Base-by-base conservation (phyloP, 345 rosid genomes). In the Camelina laxa region DNA sequence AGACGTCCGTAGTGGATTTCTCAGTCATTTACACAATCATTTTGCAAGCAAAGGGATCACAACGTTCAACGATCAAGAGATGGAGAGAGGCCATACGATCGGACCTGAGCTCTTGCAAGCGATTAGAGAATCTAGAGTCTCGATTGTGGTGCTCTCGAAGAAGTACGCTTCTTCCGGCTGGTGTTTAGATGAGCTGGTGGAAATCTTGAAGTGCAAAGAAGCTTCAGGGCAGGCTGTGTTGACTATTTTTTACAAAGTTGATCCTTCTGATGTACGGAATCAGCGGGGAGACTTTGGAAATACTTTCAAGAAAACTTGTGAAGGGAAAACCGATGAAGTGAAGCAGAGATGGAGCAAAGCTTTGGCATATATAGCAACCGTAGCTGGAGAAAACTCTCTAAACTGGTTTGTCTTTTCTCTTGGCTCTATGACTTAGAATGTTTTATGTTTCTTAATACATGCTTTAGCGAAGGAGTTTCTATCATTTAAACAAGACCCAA, bases 51-150 rank as follows among this genome's bases (percentile, higher is more conserved):
- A 57, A 3, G 48, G 62, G 1, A 57, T 31, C 21, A 33, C 21
- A 0, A 3, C 7, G 14, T 65, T 44, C 27, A 65, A 30, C 2
- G 36, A 48, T 11, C 22, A 65, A 0, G 44, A 31, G 24, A 27
- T 65, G 8, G 9, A 27, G n/a, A 65, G 58, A 31, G 56, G 70
- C 53, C 42, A 48, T 1, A 19, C 20, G 57, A 65, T 65, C 5
- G 53, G 27, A 22, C 58, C 57, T 4, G 58, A 48, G 15, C 22
- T 65, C 36, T 2, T 15, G 6, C 30, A 16, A 44, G 56, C 69
- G 4, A 65, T 65, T 5, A 49, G 39, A 65, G 69, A 45, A n/a
- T 47, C 69, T 0, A 65, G 36, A 22, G 7, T 65, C 35, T 45
- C 57, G 2, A 31, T 65, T 3, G 30, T 47, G 11, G 41, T 65